Evolutionary conservation across 768 basidiomycete species (phyloP).

Genomic region (Mycena belliarum): DNA sequence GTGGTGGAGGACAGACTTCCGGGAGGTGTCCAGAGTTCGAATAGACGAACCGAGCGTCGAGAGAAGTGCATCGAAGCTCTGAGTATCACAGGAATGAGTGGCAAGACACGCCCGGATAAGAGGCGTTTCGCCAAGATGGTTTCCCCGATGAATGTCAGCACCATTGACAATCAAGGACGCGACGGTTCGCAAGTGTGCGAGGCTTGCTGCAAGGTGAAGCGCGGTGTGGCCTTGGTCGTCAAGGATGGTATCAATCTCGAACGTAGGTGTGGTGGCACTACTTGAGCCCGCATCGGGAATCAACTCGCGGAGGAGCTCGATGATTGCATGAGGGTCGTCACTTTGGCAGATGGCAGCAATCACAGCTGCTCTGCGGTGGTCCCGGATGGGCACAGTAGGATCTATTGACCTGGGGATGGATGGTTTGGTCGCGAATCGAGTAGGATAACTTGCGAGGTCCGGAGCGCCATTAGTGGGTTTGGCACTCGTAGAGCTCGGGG

Average conservation of each 20-base stretch:
- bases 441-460: slow-evolving; percentile 46
- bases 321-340: slow-evolving; percentile 64
- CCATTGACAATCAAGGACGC: slow-evolving; percentile 72
- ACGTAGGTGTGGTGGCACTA: slow-evolving; percentile 25
- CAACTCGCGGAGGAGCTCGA: slow-evolving; percentile 68
- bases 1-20: slow-evolving; percentile 89
- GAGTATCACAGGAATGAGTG: slow-evolving; percentile 79
- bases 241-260: slow-evolving; percentile 81
- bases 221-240: slow-evolving; percentile 96
- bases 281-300: slow-evolving; percentile 42
- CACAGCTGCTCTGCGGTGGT: slow-evolving; percentile 60
- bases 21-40: slow-evolving; percentile 84
- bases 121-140: slow-evolving; percentile 92
- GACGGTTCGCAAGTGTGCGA: slow-evolving; percentile 70
- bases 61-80: slow-evolving; percentile 71
- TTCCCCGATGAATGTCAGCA: slow-evolving; percentile 89
- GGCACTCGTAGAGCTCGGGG: slow-evolving; percentile 48
- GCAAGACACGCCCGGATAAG: slow-evolving; percentile 90
- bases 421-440: slow-evolving; percentile 73
- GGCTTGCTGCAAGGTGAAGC: slow-evolving; percentile 88
- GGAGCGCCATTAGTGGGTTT: slow-evolving; percentile 39
- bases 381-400: slow-evolving; percentile 50
- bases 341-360: slow-evolving; percentile 66
- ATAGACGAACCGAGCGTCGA: slow-evolving; percentile 69
- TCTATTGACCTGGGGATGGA: slow-evolving; percentile 54